Evolutionary conservation across 345 rosid species (phyloP).

Genomic region (Hibiscus syriacus): DNA sequence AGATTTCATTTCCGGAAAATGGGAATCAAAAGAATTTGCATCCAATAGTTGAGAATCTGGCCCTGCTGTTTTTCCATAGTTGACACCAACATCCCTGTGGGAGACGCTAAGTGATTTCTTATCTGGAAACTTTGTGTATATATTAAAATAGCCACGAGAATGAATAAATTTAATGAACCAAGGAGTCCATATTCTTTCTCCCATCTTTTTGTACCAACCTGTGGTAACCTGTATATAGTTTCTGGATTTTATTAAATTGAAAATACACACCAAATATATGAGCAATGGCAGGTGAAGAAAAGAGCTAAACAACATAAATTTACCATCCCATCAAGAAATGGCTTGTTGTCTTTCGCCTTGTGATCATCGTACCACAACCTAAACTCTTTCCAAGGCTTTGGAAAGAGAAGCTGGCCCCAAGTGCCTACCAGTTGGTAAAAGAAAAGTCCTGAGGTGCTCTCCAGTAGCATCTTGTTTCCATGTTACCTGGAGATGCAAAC

Average conservation of each 20-base stretch:
- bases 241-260: background rate
- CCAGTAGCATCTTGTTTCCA: too few relatives aligned
- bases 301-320: background rate
- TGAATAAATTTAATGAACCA: slow-evolving; percentile 91
- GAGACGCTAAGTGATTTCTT: too few relatives aligned
- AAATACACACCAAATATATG: background rate
- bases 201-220: too few relatives aligned
- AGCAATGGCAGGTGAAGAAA: background rate
- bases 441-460: slow-evolving; percentile 51
- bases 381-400: too few relatives aligned
- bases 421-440: slow-evolving; percentile 91
- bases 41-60: slow-evolving; percentile 61
- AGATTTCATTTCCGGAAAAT: slow-evolving; percentile 42
- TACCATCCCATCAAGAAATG: too few relatives aligned
- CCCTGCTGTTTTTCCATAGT: too few relatives aligned
- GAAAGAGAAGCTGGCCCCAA: slow-evolving; percentile 99
- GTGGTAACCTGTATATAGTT: too few relatives aligned
- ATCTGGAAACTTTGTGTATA: slow-evolving; percentile 60
- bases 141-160: slow-evolving; percentile 70
- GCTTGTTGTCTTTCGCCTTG: too few relatives aligned
- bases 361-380: too few relatives aligned
- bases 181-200: slow-evolving; percentile 92
- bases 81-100: too few relatives aligned
- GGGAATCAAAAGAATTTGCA: slow-evolving; percentile 34
- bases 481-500: slow-evolving; percentile 52